These are phyloP conservation scores for Hyaloscypha bicolor DNA, from an alignment of 495 filamentous ascomycete species.

Conservation along the genomic window DNA sequence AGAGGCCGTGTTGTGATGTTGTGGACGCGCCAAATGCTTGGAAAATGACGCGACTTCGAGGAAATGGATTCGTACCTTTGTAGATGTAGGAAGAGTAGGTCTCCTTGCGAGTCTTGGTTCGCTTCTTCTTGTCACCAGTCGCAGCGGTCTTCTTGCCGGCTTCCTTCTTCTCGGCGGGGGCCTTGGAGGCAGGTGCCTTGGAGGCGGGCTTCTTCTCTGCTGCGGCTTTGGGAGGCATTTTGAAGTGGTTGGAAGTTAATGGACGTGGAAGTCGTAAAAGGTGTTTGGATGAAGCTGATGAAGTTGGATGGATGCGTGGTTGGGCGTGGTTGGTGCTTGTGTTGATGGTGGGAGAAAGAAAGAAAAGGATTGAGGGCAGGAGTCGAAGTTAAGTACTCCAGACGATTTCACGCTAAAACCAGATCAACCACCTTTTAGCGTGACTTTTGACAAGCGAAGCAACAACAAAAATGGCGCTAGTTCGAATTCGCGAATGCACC, in stretches of 20 bases:
- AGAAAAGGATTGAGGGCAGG: slow-evolving; percentile 31
- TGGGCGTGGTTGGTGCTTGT: slow-evolving; percentile 31
- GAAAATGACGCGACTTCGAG: slow-evolving; percentile 27
- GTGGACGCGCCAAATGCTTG: slow-evolving; percentile 20
- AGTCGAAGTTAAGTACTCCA: neutral
- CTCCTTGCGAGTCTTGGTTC: slow-evolving; percentile 99
- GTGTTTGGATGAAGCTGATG: slow-evolving; percentile 19
- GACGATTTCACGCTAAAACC: no score
- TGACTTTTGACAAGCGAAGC: no score
- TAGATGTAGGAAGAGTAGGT: slow-evolving; percentile 99
- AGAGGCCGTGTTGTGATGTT: slow-evolving; percentile 5
- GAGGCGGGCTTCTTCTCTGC: slow-evolving; percentile 96
- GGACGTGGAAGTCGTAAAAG: slow-evolving; percentile 18
- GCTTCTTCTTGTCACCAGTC: slow-evolving; percentile 99
- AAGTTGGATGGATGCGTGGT: slow-evolving; percentile 20
- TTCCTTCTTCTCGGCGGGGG: slow-evolving; percentile 95
- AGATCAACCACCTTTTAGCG: no score
- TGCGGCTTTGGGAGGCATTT: slow-evolving; percentile 94
- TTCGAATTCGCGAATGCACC: no score
- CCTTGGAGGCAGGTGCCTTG: slow-evolving; percentile 94
- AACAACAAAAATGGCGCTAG: no score
- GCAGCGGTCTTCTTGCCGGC: slow-evolving; percentile 99
- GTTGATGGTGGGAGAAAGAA: slow-evolving; percentile 41
- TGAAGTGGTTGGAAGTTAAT: slow-evolving; percentile 35
- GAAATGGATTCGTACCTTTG: slow-evolving; percentile 73